Base-by-base conservation (phyloP, 371 early-diverging fungal species). In the Mortierella sp. region DNA sequence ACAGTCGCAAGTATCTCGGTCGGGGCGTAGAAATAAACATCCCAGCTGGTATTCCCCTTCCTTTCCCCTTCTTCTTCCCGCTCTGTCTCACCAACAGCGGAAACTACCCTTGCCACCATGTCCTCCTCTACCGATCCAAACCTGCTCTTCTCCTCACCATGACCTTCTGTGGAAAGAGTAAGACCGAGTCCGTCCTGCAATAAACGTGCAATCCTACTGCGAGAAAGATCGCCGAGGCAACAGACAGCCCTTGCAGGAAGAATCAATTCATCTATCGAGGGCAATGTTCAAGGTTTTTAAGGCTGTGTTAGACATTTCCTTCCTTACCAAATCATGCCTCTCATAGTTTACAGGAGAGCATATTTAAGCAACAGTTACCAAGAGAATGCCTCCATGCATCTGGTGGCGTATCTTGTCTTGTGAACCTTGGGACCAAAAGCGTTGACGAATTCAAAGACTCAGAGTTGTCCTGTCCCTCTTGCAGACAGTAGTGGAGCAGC, bases 101-200 rank as follows among this genome's bases (percentile, higher is more conserved):
- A n/a, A 3, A 21, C 10, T 12, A 76, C 58, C 29, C 8, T 56
- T 16, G 65, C 77, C 5, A 77, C 16, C 49, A 77, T 24, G 16
- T 43, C 77, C 49, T 76, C 77, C 55, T 81, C 81, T 4, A 81
- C 21, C 11, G 77, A 77, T 11, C 81, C 81, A 74, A 72, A 76
- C 21, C 32, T 21, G 18, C 29, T 10, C 12, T 51, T 10, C 16
- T 77, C 44, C 1, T 63, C 63, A 24, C 27, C 21, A 1, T 35
- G 63, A 7, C 35, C 43, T 3, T 38, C 41, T 38, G 21, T 7
- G 0, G 51, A 32, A 3, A 16, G 11, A 16, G 71, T 71, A 35
- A 71, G 63, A 6, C 60, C 70, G 2, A 81, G n/a, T 11, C 74
- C 77, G 12, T 71, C 77, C 49, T 71, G 77, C 32, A 77, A 12